Evolutionary conservation across 2,329 filamentous ascomycete genomes (phyloP).

Genomic region (Penicillium brasilianum): DNA sequence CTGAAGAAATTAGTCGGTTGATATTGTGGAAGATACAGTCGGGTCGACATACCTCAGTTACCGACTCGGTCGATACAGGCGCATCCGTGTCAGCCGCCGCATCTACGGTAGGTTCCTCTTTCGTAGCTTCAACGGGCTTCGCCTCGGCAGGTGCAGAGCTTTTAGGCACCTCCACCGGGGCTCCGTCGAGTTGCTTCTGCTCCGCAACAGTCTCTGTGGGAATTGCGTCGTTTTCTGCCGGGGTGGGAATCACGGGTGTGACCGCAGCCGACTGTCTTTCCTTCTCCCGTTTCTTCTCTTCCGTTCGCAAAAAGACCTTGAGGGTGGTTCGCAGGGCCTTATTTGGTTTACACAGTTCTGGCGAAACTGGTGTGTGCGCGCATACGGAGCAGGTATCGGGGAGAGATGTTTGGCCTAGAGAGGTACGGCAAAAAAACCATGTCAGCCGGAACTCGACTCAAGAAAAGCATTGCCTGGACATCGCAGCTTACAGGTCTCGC

Average conservation of each 20-base stretch:
- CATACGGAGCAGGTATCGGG: slow-evolving; percentile 87
- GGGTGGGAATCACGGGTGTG: slow-evolving; percentile 33
- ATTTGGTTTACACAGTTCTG: slow-evolving; percentile 84
- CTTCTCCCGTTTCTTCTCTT: slow-evolving; percentile 84
- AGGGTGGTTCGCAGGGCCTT: slow-evolving; percentile 92
- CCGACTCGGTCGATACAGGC: slow-evolving; percentile 12
- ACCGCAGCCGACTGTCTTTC: slow-evolving; percentile 50
- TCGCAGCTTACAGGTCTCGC: slow-evolving; percentile 74
- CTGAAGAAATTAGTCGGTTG: slow-evolving; percentile 11
- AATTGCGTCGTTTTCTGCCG: slow-evolving; percentile 27
- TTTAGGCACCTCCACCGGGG: slow-evolving; percentile 13
- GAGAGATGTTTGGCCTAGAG: slow-evolving; percentile 73
- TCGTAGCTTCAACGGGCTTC: slow-evolving; percentile 21
- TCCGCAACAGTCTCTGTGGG: slow-evolving; percentile 24
- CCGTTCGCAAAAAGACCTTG: slow-evolving; percentile 85
- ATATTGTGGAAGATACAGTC: neutral
- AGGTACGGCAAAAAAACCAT: neutral
- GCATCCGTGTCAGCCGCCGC: slow-evolving; percentile 10
- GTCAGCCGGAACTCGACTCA: neutral
- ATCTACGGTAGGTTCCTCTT: slow-evolving; percentile 16
- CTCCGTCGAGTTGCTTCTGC: slow-evolving; percentile 28
- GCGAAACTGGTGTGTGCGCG: slow-evolving; percentile 85
- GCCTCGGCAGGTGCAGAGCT: slow-evolving; percentile 19
- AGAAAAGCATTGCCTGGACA: neutral
- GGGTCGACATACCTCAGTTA: slow-evolving; percentile 27